phyloP scores from a whole-genome alignment of 73 alveolate genomes.

The Breviolum minutum region DNA sequence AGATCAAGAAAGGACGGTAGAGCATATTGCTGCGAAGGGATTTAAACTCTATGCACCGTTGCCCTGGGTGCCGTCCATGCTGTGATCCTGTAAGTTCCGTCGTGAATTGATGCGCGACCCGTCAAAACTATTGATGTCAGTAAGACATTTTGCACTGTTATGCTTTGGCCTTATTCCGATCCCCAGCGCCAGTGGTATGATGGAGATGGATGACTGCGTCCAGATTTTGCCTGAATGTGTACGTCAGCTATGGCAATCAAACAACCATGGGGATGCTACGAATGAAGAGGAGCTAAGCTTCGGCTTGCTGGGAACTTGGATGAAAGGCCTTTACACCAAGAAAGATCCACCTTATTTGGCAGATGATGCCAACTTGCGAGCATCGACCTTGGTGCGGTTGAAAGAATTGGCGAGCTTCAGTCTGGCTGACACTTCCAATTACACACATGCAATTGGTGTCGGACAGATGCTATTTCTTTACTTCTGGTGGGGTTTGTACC shows the following conservation, averaged over 20 bases:
- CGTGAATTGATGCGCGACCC: too few relatives aligned
- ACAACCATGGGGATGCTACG: conserved; percentile 2
- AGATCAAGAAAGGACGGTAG: too few relatives aligned
- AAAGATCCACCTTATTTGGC: conserved; percentile 25
- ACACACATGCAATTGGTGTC: conserved; percentile 28
- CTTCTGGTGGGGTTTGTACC: conserved; percentile 61
- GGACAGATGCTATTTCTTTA: conserved; percentile 74
- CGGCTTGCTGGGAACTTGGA: conserved; percentile 54
- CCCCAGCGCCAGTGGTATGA: not conserved
- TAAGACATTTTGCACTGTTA: too few relatives aligned
- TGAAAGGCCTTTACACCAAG: conserved; percentile 37
- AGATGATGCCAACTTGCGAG: conserved; percentile 12
- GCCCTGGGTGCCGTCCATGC: too few relatives aligned
- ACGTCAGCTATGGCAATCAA: conserved; percentile 14
- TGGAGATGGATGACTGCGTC: conserved; percentile 43
- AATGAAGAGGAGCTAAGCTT: conserved; percentile 63
- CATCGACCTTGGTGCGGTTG: conserved; percentile 11
- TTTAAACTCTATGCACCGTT: too few relatives aligned
- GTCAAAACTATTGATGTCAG: too few relatives aligned
- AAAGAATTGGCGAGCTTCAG: conserved; percentile 15
- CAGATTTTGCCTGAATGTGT: conserved; percentile 28
- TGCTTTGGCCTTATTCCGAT: too few relatives aligned
- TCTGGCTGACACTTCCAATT: not conserved
- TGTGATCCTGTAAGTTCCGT: too few relatives aligned
- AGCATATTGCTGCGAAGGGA: too few relatives aligned